Conservation (phyloP, 306 rosid species). For the Sechiopsis laciniata region DNA sequence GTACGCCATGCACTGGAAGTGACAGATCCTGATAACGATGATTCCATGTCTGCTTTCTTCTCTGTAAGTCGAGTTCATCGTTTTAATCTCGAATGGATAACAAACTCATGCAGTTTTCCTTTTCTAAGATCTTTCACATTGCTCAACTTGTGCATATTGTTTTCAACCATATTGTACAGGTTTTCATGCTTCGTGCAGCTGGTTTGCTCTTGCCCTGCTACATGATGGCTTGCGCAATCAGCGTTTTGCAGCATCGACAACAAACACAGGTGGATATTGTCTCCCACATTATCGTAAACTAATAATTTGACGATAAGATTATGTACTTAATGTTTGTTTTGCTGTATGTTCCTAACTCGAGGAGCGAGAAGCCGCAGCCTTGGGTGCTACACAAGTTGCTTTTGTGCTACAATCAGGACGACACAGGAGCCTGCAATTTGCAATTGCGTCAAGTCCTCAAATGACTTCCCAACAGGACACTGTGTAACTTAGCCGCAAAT, state of each 20-base stretch:
- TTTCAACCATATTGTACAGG: conserved; percentile 24
- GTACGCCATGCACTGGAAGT: conserved; percentile 76
- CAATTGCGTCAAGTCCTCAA: conserved; percentile 60
- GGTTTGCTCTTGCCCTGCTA: conserved; percentile 97
- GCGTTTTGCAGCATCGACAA: conserved; percentile 87
- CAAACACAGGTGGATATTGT: conserved; percentile 71
- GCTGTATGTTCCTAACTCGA: neutral
- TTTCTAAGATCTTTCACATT: neutral
- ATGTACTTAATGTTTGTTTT: neutral
- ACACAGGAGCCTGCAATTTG: conserved; percentile 70
- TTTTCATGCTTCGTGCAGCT: conserved; percentile 86
- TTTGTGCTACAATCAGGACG: conserved; percentile 87
- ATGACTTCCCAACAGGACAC: conserved; percentile 49
- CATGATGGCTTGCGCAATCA: conserved; percentile 98
- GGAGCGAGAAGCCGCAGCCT: conserved; percentile 87
- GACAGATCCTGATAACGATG: conserved; percentile 53
- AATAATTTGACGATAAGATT: neutral
- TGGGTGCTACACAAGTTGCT: conserved; percentile 99
- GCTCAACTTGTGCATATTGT: conserved; percentile 1
- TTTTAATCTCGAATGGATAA: neutral
- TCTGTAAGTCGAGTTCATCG: conserved; percentile 43
- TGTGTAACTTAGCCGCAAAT: conserved; percentile 33
- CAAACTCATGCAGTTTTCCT: neutral
- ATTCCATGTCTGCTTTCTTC: conserved; percentile 69
- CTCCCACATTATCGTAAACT: neutral